These are phyloP conservation scores for Berberis vulgaris DNA, from an alignment of 164 flowering plant genomes.

Conservation along the genomic window DNA sequence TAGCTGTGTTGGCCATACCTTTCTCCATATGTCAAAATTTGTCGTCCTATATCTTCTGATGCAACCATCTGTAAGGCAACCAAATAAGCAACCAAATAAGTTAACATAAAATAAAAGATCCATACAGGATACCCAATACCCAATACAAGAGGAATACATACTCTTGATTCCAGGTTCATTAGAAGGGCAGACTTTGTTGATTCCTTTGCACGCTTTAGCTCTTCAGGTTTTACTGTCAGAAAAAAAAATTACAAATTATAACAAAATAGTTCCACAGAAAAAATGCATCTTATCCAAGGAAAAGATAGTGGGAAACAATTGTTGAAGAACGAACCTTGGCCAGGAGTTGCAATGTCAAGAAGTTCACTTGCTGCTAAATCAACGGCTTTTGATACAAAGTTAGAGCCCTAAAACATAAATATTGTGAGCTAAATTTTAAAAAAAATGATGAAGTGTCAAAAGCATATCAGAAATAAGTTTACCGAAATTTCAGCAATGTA, in stretches of 20 bases:
- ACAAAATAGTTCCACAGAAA: background rate
- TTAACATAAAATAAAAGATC: background rate
- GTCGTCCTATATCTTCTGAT: conserved; percentile 88
- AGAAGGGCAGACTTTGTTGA: conserved; percentile 71
- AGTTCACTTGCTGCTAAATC: conserved; percentile 63
- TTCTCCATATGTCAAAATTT: conserved; percentile 78
- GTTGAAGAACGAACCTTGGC: conserved; percentile 35
- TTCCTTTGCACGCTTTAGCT: conserved; percentile 78
- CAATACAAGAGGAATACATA: conserved; percentile 20
- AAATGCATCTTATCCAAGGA: background rate
- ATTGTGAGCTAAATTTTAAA: background rate
- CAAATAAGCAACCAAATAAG: background rate
- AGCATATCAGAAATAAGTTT: background rate
- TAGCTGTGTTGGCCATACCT: conserved; percentile 33
- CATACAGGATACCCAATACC: background rate
- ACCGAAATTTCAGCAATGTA: no score
- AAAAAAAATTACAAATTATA: conserved; percentile 3
- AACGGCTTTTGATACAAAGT: conserved; percentile 50
- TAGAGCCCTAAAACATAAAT: conserved; percentile 35
- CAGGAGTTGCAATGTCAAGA: conserved; percentile 47
- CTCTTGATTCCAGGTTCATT: conserved; percentile 92
- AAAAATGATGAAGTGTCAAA: background rate
- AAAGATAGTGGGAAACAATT: background rate
- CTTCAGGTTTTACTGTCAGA: conserved; percentile 26
- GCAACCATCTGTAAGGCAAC: conserved; percentile 52